Evolutionary conservation across 2,329 filamentous ascomycete species (phyloP).

Genomic region (Penicillium thymicola): DNA sequence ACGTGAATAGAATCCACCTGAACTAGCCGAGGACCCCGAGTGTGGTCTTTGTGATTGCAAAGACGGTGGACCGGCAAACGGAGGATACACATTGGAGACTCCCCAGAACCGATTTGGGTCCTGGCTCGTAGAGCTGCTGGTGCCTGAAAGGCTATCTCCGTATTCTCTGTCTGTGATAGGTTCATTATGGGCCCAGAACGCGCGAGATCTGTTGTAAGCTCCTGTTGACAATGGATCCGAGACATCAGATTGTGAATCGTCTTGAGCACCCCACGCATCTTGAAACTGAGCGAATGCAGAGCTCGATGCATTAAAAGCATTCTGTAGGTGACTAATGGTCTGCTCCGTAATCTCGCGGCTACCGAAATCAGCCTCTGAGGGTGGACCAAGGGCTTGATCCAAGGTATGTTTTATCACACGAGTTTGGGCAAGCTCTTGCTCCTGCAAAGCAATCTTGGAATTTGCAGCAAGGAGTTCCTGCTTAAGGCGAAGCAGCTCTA

Average conservation of each 20-base stretch:
- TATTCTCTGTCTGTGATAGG: conserved; percentile 28
- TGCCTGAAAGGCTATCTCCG: conserved; percentile 21
- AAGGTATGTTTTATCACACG: conserved; percentile 60
- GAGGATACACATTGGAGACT: conserved; percentile 19
- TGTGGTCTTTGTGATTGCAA: conserved; percentile 35
- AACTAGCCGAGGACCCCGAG: conserved; percentile 32
- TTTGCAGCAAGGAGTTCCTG: conserved; percentile 56
- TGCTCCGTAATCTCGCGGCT: conserved; percentile 50
- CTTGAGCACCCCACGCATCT: conserved; percentile 44
- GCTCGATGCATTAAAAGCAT: conserved; percentile 52
- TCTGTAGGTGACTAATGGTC: conserved; percentile 50
- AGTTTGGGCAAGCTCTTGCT: conserved; percentile 59
- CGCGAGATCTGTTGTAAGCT: conserved; percentile 41
- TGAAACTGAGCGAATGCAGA: conserved; percentile 41
- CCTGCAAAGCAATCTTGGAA: conserved; percentile 58
- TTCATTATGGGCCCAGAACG: conserved; percentile 29
- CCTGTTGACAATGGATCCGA: conserved; percentile 43
- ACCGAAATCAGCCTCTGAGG: conserved; percentile 52
- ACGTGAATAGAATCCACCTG: conserved; percentile 29
- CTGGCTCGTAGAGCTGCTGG: conserved; percentile 22
- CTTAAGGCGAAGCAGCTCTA: conserved; percentile 56
- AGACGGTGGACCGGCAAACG: conserved; percentile 18
- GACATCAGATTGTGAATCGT: conserved; percentile 46
- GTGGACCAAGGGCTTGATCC: conserved; percentile 55
- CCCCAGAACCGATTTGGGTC: conserved; percentile 35